Base-by-base conservation (phyloP, 2,329 filamentous ascomycete species). In the Microascus cirrosus region DNA sequence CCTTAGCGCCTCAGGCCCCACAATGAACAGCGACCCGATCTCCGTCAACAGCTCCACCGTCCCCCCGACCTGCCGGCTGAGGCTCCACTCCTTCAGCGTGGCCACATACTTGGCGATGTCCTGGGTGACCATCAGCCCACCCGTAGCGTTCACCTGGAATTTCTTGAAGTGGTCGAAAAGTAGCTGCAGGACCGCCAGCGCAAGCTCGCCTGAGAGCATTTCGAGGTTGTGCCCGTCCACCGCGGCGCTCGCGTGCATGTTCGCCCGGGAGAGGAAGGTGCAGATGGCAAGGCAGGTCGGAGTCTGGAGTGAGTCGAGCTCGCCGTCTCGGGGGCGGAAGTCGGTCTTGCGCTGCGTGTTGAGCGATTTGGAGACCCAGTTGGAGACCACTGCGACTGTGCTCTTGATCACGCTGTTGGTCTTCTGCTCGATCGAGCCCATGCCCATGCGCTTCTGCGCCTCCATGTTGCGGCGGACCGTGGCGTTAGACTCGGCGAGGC, bases 21-120 rank as follows among this genome's bases (percentile, higher is more conserved):
- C 90, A 62, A 99, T 95, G 69, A 99, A 99, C 57, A 99, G 74
- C 67, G 92, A 96, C 12, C 92, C 93, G 59, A 99, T 90, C 76
- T 99, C 94, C 28, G 90, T 86, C 60, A 99, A 74, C 53, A 96
- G 82, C 74, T 99, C 93, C 63, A 96, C 82, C 57, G 83, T 82
- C 25, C 79, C 79, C 63, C 82, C 80, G 54, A 85, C 83, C 48
- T 88, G 83, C 64, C 85, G 85, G 57, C 81, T 79, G 48, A 92
- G 77, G 32, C 87, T 82, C 90, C 91, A 97, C 36, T 85, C 85
- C 61, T 89, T 85, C 62, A 99, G 79, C 12, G 95, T 83, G 60
- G 92, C 87, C 10, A 89, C 88, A 70, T 99, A 99, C 68, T 90
- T 91, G 39, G 90, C 90, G 70, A 97, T 92, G 69, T 99, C 94